Evolutionary conservation across 176 grass and related monocot genomes (phyloP).

Genomic region (Triticum turgidum): DNA sequence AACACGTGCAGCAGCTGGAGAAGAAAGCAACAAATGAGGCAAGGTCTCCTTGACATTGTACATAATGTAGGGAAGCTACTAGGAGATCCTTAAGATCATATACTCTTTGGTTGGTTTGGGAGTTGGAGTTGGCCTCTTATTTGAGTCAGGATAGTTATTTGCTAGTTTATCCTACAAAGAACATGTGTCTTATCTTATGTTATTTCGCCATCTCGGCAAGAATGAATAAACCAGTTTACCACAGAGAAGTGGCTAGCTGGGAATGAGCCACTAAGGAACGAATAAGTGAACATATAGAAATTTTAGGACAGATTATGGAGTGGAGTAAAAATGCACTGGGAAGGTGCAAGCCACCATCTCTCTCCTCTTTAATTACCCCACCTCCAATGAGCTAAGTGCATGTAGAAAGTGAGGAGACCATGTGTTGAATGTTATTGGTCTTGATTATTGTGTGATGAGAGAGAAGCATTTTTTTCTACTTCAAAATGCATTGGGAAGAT

Average conservation of each 20-base stretch:
- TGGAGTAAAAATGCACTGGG: too few species aligned
- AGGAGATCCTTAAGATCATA: not conserved
- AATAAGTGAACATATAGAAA: too few species aligned
- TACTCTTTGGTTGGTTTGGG: not conserved
- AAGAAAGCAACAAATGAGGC: not conserved
- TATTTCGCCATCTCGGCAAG: not conserved
- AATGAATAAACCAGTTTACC: not conserved
- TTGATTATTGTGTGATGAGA: too few species aligned
- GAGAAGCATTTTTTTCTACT: too few species aligned
- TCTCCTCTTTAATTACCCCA: too few species aligned
- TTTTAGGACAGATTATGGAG: too few species aligned
- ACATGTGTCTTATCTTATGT: not conserved
- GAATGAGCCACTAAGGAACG: not conserved
- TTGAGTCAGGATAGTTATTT: not conserved
- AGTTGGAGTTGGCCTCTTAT: not conserved
- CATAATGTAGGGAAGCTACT: not conserved
- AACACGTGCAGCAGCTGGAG: not conserved
- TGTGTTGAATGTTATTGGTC: too few species aligned
- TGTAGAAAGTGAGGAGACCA: too few species aligned
- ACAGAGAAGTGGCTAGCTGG: not conserved
- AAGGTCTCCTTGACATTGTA: not conserved
- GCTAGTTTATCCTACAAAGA: not conserved
- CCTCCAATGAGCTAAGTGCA: too few species aligned
- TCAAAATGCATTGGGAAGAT: too few species aligned
- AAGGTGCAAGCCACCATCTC: too few species aligned